Conservation (phyloP, 2,329 filamentous ascomycete species). For the Xylariaceae sp. region DNA sequence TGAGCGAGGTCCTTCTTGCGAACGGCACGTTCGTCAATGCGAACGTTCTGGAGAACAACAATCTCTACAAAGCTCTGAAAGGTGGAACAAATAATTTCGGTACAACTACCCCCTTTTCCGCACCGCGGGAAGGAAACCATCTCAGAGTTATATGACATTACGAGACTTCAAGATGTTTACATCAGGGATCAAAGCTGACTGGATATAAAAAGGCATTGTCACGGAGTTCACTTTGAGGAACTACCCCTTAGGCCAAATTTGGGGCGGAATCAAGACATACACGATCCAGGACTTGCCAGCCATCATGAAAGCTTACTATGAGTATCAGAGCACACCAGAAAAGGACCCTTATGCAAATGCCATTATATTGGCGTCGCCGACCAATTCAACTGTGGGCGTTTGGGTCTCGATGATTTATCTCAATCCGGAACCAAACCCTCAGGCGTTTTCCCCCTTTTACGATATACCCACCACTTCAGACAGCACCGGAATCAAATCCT, state of each 20-base stretch:
- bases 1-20: conserved; percentile 14
- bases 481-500: no score
- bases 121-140: no score
- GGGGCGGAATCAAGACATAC: conserved; percentile 13
- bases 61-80: conserved; percentile 14
- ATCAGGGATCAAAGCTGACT: no score
- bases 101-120: not conserved
- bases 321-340: conserved; percentile 5
- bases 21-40: conserved; percentile 12
- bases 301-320: not conserved
- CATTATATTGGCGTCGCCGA: conserved; percentile 1
- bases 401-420: conserved; percentile 8
- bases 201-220: conserved; percentile 16
- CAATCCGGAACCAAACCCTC: no score
- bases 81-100: conserved; percentile 16
- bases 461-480: no score
- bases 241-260: conserved; percentile 8
- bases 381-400: conserved; percentile 7
- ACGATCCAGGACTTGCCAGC: not conserved
- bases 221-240: conserved; percentile 7
- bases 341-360: conserved; percentile 14
- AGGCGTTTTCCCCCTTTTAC: no score
- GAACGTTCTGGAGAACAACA: conserved; percentile 2
- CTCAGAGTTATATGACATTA: not conserved
- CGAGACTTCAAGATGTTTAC: no score